Conservation (phyloP, 805 yeast species). For the Candida oleophila region DNA sequence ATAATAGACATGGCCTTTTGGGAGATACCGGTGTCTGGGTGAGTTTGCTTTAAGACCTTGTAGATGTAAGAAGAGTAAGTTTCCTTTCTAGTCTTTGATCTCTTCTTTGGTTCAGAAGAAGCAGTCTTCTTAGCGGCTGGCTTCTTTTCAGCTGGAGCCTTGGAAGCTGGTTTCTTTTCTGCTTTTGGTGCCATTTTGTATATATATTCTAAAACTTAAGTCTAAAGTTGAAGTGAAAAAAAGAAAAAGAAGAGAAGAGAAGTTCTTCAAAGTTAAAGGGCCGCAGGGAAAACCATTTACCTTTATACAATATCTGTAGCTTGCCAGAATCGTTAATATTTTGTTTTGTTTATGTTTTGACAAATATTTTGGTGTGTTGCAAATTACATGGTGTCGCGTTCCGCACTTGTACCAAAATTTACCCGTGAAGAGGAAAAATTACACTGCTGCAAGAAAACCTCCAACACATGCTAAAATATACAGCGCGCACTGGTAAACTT, state of each 20-base stretch:
- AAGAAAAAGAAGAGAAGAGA: background rate
- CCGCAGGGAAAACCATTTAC: background rate
- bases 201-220: constrained; percentile 1
- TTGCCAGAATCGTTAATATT: background rate
- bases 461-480: background rate
- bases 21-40: constrained; percentile 99
- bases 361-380: background rate
- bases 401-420: background rate
- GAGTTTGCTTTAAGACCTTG: constrained; percentile 98
- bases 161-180: constrained; percentile 83
- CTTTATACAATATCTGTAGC: background rate
- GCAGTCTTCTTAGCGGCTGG: constrained; percentile 84
- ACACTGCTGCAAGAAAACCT: too few relatives aligned
- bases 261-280: background rate
- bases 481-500: background rate
- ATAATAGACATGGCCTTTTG: constrained; percentile 98
- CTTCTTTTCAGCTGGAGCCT: constrained; percentile 96
- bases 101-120: constrained; percentile 80
- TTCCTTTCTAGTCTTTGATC: constrained; percentile 95
- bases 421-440: background rate
- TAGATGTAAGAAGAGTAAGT: constrained; percentile 97
- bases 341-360: background rate
- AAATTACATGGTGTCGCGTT: background rate
- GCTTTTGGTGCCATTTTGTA: constrained; percentile 65
- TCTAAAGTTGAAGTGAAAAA: constrained; percentile 1